These are phyloP conservation scores for Fraxinus xanthoxyloides DNA, from an alignment of 305 asterid species.

Conservation along the genomic window DNA sequence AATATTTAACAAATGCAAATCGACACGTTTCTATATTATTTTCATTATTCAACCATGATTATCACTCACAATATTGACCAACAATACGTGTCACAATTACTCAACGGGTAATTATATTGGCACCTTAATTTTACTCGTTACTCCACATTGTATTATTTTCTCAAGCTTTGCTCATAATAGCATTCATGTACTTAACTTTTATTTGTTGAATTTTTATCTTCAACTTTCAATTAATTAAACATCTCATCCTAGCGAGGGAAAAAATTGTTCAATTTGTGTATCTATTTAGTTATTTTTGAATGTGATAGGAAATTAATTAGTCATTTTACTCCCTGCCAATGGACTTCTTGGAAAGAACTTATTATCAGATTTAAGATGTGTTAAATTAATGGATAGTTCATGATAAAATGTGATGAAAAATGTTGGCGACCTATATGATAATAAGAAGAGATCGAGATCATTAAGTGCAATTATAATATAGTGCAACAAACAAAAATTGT, in stretches of 20 bases:
- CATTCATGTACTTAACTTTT: too few species aligned
- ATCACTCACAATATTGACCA: too few species aligned
- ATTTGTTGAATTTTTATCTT: too few species aligned
- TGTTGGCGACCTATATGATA: background rate
- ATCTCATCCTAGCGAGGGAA: background rate
- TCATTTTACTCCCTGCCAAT: background rate
- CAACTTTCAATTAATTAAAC: too few species aligned
- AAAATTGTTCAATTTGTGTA: background rate
- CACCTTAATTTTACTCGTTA: too few species aligned
- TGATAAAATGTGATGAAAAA: too few species aligned
- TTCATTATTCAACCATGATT: background rate
- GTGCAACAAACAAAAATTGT: background rate
- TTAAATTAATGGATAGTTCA: background rate
- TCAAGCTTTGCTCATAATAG: too few species aligned
- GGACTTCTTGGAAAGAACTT: background rate
- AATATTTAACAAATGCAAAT: background rate
- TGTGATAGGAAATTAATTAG: background rate
- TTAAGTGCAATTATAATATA: background rate
- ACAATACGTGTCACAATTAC: too few species aligned
- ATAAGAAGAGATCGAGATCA: background rate
- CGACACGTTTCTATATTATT: too few species aligned
- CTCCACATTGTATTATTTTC: too few species aligned
- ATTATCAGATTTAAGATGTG: background rate
- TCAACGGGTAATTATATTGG: too few species aligned
- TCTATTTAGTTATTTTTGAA: too few species aligned